A percentile compares a stretch with the other conserved stretches of the same genome.
Conservation (phyloP, 2,329 filamentous ascomycete genomes). For the Aspergillus fumigatiaffinis region DNA sequence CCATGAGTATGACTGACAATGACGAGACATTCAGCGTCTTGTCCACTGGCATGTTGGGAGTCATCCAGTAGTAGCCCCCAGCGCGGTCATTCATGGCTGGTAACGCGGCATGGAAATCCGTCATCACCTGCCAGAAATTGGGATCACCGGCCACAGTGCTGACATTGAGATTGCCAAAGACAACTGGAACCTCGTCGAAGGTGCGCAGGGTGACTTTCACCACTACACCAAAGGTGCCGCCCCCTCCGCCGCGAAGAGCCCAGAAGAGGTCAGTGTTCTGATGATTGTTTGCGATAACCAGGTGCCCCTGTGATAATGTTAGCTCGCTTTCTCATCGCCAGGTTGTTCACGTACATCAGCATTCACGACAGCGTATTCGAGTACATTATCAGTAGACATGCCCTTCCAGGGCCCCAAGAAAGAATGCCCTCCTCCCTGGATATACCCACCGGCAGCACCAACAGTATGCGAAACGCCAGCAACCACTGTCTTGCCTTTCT, state of each 20-base stretch:
- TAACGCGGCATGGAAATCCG: background rate
- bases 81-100: background rate
- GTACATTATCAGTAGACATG: slow-evolving; percentile 49
- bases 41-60: background rate
- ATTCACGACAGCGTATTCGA: slow-evolving; percentile 47
- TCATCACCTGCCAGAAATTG: background rate
- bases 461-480: slow-evolving; percentile 13
- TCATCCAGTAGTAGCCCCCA: background rate
- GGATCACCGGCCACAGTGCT: background rate
- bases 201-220: background rate
- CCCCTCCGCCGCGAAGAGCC: slow-evolving; percentile 54
- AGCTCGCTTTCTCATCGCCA: background rate
- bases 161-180: background rate
- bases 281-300: slow-evolving; percentile 43
- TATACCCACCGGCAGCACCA: slow-evolving; percentile 32
- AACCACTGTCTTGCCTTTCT: background rate
- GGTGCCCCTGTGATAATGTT: slow-evolving; percentile 28
- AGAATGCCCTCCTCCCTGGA: slow-evolving; percentile 40
- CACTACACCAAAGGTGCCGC: slow-evolving; percentile 47
- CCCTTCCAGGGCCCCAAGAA: slow-evolving; percentile 47
- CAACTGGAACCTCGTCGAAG: background rate
- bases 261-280: slow-evolving; percentile 45
- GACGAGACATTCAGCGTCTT: background rate
- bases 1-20: background rate
- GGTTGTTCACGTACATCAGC: slow-evolving; percentile 26